phyloP scores from a whole-genome alignment of 441 rosid genomes.

The Gossypium davidsonii region DNA sequence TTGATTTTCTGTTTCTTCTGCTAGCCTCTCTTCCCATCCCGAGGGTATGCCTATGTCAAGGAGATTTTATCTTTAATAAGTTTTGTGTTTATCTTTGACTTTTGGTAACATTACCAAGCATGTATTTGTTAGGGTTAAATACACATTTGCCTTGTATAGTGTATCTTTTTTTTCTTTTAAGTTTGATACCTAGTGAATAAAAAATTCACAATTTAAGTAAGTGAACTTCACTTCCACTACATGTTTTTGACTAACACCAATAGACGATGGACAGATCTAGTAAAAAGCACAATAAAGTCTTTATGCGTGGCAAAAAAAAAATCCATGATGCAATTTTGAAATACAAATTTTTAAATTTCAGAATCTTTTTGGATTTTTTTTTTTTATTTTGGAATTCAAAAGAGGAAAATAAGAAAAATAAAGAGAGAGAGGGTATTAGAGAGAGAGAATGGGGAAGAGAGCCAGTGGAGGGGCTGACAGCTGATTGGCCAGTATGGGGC shows the following conservation, averaged over 20 bases:
- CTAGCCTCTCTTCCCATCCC: neutral
- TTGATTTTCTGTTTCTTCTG: neutral
- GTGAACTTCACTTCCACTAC: neutral
- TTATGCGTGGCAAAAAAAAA: neutral
- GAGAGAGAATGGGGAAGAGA: neutral
- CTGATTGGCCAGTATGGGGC: neutral
- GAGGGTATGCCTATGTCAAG: neutral
- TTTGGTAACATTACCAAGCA: neutral
- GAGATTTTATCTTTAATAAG: neutral
- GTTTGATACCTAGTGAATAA: neutral
- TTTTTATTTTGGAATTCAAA: neutral
- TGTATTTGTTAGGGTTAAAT: neutral
- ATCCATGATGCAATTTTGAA: neutral
- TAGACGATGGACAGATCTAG: neutral
- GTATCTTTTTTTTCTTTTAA: neutral
- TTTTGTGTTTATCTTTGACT: neutral
- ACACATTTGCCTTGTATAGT: neutral
- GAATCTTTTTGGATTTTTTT: neutral
- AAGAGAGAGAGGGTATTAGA: neutral
- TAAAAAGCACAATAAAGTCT: neutral
- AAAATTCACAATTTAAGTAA: neutral
- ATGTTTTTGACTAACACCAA: neutral
- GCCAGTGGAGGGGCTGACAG: neutral
- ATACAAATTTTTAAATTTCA: neutral
- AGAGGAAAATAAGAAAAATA: neutral